Percentiles rank a stretch among this genome's conserved stretches.
Evolutionary conservation across 2,329 filamentous ascomycete species (phyloP).

Genomic region (Ophiostoma sp.): DNA sequence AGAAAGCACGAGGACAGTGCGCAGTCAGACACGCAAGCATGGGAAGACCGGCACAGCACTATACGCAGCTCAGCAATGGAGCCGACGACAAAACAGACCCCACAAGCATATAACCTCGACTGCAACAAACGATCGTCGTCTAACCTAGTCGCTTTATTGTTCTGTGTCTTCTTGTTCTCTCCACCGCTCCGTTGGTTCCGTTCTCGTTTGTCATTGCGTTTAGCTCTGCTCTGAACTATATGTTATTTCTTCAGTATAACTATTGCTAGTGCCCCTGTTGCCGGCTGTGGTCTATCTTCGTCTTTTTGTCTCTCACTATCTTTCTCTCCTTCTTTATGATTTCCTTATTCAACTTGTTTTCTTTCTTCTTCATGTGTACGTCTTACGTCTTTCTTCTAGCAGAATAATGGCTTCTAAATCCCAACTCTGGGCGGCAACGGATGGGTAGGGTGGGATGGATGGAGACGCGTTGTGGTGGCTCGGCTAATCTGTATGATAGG

Average conservation of each 20-base stretch:
- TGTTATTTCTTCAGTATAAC: no score
- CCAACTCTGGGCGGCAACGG: neutral
- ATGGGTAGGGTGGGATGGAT: neutral
- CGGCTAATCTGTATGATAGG: neutral
- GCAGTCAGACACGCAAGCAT: no score
- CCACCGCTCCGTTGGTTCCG: neutral
- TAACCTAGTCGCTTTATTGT: neutral
- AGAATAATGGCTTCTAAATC: neutral
- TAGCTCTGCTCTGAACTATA: no score
- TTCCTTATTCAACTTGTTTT: neutral
- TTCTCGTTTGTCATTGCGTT: no score
- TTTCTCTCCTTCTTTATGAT: neutral
- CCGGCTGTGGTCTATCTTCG: neutral
- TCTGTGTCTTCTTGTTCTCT: neutral
- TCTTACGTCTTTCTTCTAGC: neutral
- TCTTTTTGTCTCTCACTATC: neutral
- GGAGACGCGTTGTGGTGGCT: neutral
- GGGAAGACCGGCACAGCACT: no score
- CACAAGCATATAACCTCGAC: no score
- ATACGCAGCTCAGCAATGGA: no score
- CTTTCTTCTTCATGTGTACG: neutral
- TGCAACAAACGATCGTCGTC: no score
- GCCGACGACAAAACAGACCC: no score
- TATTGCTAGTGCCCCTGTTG: no score
- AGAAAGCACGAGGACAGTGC: no score